Percentiles rank a stretch among this genome's conserved stretches.
These are phyloP conservation scores for Geranium brycei DNA, from an alignment of 345 rosid species.

Conservation along the genomic window DNA sequence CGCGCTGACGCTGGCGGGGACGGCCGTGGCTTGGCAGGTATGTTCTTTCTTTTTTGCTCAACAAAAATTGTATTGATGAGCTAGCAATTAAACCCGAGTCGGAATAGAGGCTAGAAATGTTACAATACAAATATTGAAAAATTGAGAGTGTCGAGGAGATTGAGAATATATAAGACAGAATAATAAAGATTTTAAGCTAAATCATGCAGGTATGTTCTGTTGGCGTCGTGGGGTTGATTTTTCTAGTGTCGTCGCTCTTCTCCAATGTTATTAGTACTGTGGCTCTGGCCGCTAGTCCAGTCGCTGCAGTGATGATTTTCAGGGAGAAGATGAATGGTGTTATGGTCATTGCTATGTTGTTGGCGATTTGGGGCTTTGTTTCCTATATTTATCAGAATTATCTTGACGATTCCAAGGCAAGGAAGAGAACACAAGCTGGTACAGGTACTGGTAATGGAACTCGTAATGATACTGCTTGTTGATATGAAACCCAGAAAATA, in stretches of 20 bases:
- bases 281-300: constrained; percentile 47
- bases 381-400: constrained; percentile 50
- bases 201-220: constrained; percentile 40
- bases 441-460: constrained; percentile 1
- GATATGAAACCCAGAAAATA: not conserved
- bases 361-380: constrained; percentile 52
- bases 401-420: constrained; percentile 34
- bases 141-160: no score
- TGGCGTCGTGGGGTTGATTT: constrained; percentile 63
- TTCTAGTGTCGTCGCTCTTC: constrained; percentile 54
- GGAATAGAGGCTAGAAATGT: no score
- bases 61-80: no score
- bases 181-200: no score
- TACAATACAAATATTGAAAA: no score
- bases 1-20: constrained; percentile 38
- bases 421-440: constrained; percentile 16
- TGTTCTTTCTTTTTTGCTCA: constrained; percentile 13
- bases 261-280: constrained; percentile 59
- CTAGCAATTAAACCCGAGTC: no score
- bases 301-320: constrained; percentile 40
- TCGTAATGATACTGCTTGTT: constrained; percentile 8
- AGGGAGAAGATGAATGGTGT: constrained; percentile 55
- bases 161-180: no score
- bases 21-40: constrained; percentile 50
- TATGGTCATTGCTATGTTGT: constrained; percentile 49